Percentiles rank a stretch among this genome's conserved stretches.
phyloP scores from a whole-genome alignment of 2,329 filamentous ascomycete species.

The Cladophialophora chaetospira region DNA sequence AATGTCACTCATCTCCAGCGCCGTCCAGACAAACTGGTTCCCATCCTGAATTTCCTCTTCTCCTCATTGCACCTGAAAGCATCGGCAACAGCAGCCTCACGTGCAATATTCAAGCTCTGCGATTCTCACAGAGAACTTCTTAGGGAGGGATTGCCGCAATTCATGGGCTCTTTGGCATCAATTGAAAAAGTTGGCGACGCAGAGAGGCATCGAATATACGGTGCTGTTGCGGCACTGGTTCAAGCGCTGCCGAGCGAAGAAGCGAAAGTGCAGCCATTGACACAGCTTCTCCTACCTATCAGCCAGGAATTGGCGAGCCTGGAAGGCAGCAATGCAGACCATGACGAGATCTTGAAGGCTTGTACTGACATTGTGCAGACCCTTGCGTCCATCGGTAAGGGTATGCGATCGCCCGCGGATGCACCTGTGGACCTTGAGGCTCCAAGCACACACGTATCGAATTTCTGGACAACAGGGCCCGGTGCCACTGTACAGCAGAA shows the following conservation, averaged over 20 bases:
- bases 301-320: constrained; percentile 35
- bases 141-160: constrained; percentile 45
- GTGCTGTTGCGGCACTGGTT: constrained; percentile 49
- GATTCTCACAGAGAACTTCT: constrained; percentile 47
- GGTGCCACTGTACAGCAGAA: constrained; percentile 24
- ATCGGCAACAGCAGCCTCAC: constrained; percentile 46
- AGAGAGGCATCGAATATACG: constrained; percentile 38
- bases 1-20: constrained; percentile 49
- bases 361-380: constrained; percentile 43
- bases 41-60: constrained; percentile 48
- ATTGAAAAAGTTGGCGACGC: constrained; percentile 25
- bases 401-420: constrained; percentile 30
- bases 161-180: constrained; percentile 43
- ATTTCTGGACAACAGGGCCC: constrained; percentile 30
- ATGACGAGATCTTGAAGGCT: constrained; percentile 40
- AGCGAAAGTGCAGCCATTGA: constrained; percentile 43
- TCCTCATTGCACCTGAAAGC: constrained; percentile 45
- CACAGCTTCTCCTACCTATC: constrained; percentile 43
- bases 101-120: constrained; percentile 47
- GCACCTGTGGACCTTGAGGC: constrained; percentile 28
- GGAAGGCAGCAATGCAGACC: constrained; percentile 38
- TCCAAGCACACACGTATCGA: neutral
- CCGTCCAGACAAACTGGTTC: constrained; percentile 43
- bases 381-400: constrained; percentile 32
- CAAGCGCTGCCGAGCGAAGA: constrained; percentile 44